phyloP scores from a whole-genome alignment of 345 rosid species.

The Mercurialis annua region DNA sequence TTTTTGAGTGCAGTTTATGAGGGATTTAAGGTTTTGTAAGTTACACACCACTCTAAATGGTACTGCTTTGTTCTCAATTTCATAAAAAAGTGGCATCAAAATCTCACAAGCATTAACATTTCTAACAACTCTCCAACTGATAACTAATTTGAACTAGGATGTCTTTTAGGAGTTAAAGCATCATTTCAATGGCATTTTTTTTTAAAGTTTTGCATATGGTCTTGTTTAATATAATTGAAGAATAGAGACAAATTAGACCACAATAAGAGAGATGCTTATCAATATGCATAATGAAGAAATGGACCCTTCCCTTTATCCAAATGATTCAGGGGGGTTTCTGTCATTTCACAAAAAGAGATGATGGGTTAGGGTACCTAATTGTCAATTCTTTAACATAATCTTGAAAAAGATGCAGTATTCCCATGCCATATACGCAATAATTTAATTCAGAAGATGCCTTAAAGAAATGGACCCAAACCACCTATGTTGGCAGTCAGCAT shows the following conservation, averaged over 20 bases:
- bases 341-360: background rate
- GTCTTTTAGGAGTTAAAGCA: background rate
- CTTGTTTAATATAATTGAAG: background rate
- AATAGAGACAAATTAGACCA: background rate
- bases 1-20: too few species aligned
- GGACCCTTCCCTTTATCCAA: background rate
- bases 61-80: too few species aligned
- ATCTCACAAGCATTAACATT: background rate
- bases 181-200: background rate
- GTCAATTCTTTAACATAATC: background rate
- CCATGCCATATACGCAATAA: constrained; percentile 7
- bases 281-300: background rate
- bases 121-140: background rate
- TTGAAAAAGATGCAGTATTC: background rate
- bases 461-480: constrained; percentile 23
- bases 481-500: constrained; percentile 31
- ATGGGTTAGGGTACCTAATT: constrained; percentile 13
- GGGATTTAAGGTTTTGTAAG: too few species aligned
- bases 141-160: background rate
- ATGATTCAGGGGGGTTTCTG: constrained; percentile 12
- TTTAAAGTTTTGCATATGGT: background rate
- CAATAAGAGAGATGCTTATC: background rate
- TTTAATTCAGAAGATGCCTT: constrained; percentile 7
- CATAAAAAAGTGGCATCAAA: background rate
- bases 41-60: too few species aligned